Base-by-base conservation (phyloP, 805 yeast species). In the Starmerella bombicola region DNA sequence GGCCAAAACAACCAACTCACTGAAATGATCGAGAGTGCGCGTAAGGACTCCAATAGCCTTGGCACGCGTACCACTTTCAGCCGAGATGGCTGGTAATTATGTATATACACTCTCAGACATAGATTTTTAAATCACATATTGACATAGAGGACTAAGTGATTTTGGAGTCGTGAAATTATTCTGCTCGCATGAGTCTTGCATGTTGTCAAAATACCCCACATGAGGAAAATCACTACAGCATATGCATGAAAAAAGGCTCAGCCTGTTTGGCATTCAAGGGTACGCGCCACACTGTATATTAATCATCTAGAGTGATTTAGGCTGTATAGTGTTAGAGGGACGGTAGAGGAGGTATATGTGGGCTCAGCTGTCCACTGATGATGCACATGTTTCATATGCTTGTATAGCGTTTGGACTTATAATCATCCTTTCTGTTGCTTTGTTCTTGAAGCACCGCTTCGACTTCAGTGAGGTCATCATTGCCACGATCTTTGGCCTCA, bases 381-480 rank as follows among this genome's bases (percentile, higher is more conserved):
- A 47, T 32, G 41, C 93, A 1, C 96, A 85, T 57, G 70, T 81
- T 9, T 91, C 94, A 0, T 86, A 85, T 57, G 95, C 94, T 10
- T 71, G 86, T 51, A 71, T 84, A 9, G 95, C 94, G 32, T 75
- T 81, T 10, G 83, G 84, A 56, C 74, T 85, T 36, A 72, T 88
- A 6, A 60, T 81, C 18, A 82, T 85, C 60, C 80, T 93, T 5
- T 66, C 85, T n/a, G 71, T 80, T 3, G 86, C 95, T 1, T 67
- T 83, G 26, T 74, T 81, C 53, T 77, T 84, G 35, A 85, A 85
- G 58, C 94, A 84, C 58, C 71, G 74, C 49, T 69, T 81, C 15
- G 86, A 80, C 55, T 78, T 85, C 29, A 95, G 95, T 50, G 96
- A 85, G 61, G 93, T 95, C 7, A 78, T 91, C 0, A 80, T 83